phyloP scores from a whole-genome alignment of 164 flowering plant species.

The Amborella trichopoda region DNA sequence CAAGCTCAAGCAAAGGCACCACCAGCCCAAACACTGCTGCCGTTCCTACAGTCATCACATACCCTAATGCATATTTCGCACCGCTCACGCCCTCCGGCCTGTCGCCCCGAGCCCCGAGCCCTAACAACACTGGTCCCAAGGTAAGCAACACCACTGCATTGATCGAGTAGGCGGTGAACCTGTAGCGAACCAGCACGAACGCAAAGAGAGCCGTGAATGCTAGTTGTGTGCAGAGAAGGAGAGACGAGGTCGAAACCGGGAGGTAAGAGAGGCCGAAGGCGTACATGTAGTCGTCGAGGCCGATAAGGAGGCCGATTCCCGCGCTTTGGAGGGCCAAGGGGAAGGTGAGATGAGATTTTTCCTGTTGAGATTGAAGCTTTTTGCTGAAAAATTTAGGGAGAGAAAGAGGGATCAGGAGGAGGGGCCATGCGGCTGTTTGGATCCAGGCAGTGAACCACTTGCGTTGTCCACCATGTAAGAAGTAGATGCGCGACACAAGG shows the following conservation, averaged over 20 bases:
- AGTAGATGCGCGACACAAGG: neutral
- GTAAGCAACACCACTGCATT: constrained; percentile 38
- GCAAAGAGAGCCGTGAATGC: neutral
- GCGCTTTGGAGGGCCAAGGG: constrained; percentile 1
- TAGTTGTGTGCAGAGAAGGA: neutral
- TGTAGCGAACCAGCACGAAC: constrained; percentile 20
- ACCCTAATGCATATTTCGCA: constrained; percentile 23
- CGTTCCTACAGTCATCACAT: constrained; percentile 33
- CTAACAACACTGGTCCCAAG: constrained; percentile 35
- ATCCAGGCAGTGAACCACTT: constrained; percentile 3
- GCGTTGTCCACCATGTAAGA: constrained; percentile 1
- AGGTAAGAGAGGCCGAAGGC: constrained; percentile 5
- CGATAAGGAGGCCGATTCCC: constrained; percentile 20
- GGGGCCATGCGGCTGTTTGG: constrained; percentile 1
- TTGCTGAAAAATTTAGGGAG: neutral
- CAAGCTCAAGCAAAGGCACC: constrained; percentile 36
- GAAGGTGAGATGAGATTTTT: no score
- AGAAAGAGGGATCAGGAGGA: constrained; percentile 1
- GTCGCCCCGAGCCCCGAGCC: constrained; percentile 22
- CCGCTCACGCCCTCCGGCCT: constrained; percentile 19
- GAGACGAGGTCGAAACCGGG: neutral
- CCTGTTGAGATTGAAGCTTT: no score
- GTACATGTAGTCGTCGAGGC: constrained; percentile 10
- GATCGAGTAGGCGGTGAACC: constrained; percentile 32
- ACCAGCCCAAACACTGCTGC: constrained; percentile 35